Conservation (phyloP, 331 rosid species). For the Malus hybrid region DNA sequence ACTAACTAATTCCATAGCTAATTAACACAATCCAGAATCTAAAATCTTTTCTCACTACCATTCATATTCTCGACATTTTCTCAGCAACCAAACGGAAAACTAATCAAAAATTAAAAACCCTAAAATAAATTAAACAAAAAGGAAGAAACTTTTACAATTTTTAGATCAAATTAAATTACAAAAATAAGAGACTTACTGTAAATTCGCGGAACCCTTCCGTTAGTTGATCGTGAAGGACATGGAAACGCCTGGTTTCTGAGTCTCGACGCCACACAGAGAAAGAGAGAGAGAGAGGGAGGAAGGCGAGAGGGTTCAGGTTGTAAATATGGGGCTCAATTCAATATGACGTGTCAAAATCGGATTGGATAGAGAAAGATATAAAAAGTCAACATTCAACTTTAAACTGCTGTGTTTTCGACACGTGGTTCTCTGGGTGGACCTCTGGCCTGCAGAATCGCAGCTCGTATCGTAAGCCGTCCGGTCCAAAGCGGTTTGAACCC, state of each 20-base stretch:
- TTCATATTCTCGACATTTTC: not conserved
- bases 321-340: slow-evolving; percentile 50
- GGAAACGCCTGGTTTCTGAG: slow-evolving; percentile 9
- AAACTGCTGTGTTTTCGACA: slow-evolving; percentile 11
- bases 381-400: slow-evolving; percentile 39
- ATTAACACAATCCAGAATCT: not conserved
- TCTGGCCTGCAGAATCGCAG: slow-evolving; percentile 11
- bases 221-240: slow-evolving; percentile 32
- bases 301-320: slow-evolving; percentile 33
- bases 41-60: not conserved
- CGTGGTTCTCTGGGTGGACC: slow-evolving; percentile 23
- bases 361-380: not conserved
- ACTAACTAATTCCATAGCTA: not conserved
- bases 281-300: slow-evolving; percentile 14
- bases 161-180: slow-evolving; percentile 10
- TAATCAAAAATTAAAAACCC: not conserved
- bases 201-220: slow-evolving; percentile 24
- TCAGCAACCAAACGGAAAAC: not conserved
- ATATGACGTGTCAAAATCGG: slow-evolving; percentile 23
- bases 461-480: slow-evolving; percentile 19
- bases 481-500: slow-evolving; percentile 18
- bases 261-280: slow-evolving; percentile 20
- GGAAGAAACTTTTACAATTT: slow-evolving; percentile 2
- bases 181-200: slow-evolving; percentile 43
- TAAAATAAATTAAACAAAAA: not conserved